Percentiles rank a stretch among this genome's conserved stretches.
Conservation (phyloP, 106 monocot species). For the Apostasia ramifera region DNA sequence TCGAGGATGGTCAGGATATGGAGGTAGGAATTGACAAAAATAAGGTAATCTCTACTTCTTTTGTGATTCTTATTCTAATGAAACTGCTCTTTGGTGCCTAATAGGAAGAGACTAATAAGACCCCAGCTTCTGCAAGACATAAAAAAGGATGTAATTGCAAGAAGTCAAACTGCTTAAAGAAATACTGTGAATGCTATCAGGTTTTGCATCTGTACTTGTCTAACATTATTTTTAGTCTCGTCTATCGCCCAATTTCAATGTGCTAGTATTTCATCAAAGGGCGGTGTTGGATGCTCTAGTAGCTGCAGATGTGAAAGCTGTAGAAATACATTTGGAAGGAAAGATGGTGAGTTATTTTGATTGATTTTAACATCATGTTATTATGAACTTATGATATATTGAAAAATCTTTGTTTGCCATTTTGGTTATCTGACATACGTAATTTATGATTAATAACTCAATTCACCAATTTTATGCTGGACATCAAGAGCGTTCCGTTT, state of each 20-base stretch:
- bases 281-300: constrained; percentile 24
- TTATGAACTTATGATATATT: no score
- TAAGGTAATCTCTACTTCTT: background rate
- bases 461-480: no score
- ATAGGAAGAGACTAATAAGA: constrained; percentile 80
- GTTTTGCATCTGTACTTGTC: constrained; percentile 26
- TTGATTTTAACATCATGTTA: no score
- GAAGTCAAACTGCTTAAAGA: constrained; percentile 93
- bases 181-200: constrained; percentile 99
- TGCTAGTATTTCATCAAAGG: constrained; percentile 6
- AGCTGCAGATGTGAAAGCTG: constrained; percentile 26
- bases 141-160: constrained; percentile 99
- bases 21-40: constrained; percentile 30
- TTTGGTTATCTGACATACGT: no score
- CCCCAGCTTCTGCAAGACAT: constrained; percentile 94
- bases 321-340: constrained; percentile 31
- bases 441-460: no score
- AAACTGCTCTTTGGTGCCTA: background rate
- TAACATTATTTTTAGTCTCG: background rate
- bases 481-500: no score
- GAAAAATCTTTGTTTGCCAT: no score
- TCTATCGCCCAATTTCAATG: constrained; percentile 10
- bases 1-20: constrained; percentile 35
- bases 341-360: constrained; percentile 10
- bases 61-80: constrained; percentile 1